Evolutionary conservation across 495 filamentous ascomycete genomes (phyloP).

Genomic region (Mycothermus thermophilus): DNA sequence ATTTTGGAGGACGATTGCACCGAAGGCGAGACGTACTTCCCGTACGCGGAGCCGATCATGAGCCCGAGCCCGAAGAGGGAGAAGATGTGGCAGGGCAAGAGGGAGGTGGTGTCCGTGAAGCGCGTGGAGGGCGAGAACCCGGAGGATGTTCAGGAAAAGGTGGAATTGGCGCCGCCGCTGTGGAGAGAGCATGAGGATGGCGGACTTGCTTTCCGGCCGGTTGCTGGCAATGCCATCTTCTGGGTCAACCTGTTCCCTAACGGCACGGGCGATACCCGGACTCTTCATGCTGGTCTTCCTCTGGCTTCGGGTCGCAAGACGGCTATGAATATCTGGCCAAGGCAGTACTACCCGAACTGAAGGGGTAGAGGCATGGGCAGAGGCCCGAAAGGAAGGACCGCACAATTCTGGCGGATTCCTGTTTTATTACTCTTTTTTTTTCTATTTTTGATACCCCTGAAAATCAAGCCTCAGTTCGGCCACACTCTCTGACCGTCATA

Average conservation of each 20-base stretch:
- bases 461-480: conserved; percentile 1
- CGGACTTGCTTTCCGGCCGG: conserved; percentile 37
- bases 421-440: too few relatives aligned
- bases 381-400: too few relatives aligned
- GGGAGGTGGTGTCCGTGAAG: too few relatives aligned
- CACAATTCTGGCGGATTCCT: too few relatives aligned
- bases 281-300: conserved; percentile 37
- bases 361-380: too few relatives aligned
- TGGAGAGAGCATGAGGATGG: conserved; percentile 36
- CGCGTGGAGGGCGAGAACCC: too few relatives aligned
- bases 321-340: conserved; percentile 45
- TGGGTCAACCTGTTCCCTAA: conserved; percentile 39
- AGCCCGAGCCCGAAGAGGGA: conserved; percentile 10
- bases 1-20: conserved; percentile 29
- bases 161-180: conserved; percentile 9
- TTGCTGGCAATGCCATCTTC: conserved; percentile 39
- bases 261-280: conserved; percentile 33
- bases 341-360: conserved; percentile 20
- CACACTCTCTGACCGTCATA: conserved; percentile 38
- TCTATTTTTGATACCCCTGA: too few relatives aligned
- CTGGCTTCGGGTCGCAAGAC: conserved; percentile 34
- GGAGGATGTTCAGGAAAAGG: too few relatives aligned
- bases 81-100: conserved; percentile 12
- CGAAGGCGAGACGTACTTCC: conserved; percentile 36
- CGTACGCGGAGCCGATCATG: conserved; percentile 21